Evolutionary conservation across 495 filamentous ascomycete genomes (phyloP).

Genomic region (Trichoderma gamsii): DNA sequence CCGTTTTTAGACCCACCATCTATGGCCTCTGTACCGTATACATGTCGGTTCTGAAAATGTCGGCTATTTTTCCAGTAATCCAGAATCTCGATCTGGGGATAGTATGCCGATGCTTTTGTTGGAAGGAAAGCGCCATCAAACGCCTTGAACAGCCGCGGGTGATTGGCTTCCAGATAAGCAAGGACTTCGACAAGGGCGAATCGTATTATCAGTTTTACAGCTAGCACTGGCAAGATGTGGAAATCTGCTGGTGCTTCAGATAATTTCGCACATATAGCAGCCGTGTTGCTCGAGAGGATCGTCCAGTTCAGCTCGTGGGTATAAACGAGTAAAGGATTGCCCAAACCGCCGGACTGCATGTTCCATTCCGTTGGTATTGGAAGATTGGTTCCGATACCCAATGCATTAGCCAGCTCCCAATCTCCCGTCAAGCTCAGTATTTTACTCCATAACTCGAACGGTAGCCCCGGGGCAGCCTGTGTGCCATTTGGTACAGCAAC

Average conservation of each 20-base stretch:
- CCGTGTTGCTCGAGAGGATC: constrained; percentile 64
- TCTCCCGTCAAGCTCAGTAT: constrained; percentile 78
- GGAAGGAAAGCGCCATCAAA: constrained; percentile 78
- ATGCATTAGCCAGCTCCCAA: constrained; percentile 79
- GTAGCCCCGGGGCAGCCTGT: constrained; percentile 41
- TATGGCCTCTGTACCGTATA: constrained; percentile 66
- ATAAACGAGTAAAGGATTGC: constrained; percentile 45
- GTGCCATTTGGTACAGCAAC: constrained; percentile 23
- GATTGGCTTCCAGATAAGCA: constrained; percentile 68
- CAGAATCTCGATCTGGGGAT: constrained; percentile 75
- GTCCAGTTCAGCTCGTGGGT: constrained; percentile 69
- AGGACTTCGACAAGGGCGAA: constrained; percentile 77
- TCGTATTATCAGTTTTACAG: constrained; percentile 84
- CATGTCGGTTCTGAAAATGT: constrained; percentile 35
- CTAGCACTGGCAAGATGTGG: constrained; percentile 68
- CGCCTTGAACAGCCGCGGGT: constrained; percentile 73
- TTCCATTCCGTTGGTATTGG: constrained; percentile 62
- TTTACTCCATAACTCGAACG: constrained; percentile 81
- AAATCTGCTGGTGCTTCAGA: constrained; percentile 60
- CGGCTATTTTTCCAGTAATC: constrained; percentile 66
- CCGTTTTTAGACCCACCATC: constrained; percentile 80
- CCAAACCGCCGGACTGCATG: constrained; percentile 32
- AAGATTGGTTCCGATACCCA: constrained; percentile 72
- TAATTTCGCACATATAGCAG: constrained; percentile 58
- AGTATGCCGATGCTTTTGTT: constrained; percentile 77